Conservation (phyloP, 805 yeast genomes). For the Clavispora santaluciae region DNA sequence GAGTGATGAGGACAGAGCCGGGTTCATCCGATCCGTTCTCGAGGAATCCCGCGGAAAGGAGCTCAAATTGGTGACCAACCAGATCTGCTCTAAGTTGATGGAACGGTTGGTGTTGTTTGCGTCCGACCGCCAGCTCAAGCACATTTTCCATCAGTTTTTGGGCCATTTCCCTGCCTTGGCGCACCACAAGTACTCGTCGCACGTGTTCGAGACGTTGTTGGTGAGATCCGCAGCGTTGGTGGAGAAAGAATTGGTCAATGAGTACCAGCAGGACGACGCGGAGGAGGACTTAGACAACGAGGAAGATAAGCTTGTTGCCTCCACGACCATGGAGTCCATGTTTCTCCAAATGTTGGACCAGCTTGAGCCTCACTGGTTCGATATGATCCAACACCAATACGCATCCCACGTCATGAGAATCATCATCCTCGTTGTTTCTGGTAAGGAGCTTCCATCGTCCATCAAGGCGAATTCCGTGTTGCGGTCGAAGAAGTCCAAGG, state of each 20-base stretch:
- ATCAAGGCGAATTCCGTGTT: constrained; percentile 64
- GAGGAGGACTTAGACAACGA: constrained; percentile 26
- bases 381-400: constrained; percentile 69
- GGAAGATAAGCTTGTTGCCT: constrained; percentile 30
- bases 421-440: constrained; percentile 65
- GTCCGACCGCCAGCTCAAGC: constrained; percentile 58
- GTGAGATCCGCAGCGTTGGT: constrained; percentile 69
- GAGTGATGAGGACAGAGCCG: constrained; percentile 61
- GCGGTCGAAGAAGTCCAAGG: constrained; percentile 78
- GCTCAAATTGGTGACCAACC: constrained; percentile 86
- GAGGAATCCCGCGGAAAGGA: constrained; percentile 89
- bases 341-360: constrained; percentile 64
- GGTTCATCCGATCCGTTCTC: constrained; percentile 71
- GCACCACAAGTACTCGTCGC: constrained; percentile 88
- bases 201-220: constrained; percentile 82
- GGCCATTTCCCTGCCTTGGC: constrained; percentile 76
- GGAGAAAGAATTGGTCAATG: constrained; percentile 60
- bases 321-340: constrained; percentile 59
- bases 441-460: constrained; percentile 72
- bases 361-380: constrained; percentile 51
- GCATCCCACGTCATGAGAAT: constrained; percentile 85
- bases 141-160: constrained; percentile 58
- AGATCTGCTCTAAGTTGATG: constrained; percentile 87
- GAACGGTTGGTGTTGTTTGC: constrained; percentile 78
- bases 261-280: constrained; percentile 26